Conservation (phyloP, 768 basidiomycete genomes). For the Termitomyces sp. region DNA sequence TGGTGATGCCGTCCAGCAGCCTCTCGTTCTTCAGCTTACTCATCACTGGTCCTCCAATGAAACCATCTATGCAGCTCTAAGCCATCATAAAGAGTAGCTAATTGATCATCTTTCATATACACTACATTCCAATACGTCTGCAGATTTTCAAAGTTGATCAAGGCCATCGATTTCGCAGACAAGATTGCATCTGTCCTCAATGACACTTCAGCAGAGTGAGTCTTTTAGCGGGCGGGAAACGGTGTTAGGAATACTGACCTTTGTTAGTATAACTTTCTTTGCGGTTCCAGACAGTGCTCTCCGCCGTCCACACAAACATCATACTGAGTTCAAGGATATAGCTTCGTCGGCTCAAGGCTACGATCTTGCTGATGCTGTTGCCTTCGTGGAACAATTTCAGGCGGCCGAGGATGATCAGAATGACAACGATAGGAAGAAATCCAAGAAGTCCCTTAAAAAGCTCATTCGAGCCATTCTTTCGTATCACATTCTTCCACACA, state of each 20-base stretch:
- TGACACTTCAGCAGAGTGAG: slow-evolving; percentile 12
- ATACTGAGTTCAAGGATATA: neutral
- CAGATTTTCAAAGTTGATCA: slow-evolving; percentile 19
- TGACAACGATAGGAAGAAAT: slow-evolving; percentile 36
- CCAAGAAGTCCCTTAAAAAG: slow-evolving; percentile 49
- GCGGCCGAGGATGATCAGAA: slow-evolving; percentile 28
- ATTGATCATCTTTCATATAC: neutral
- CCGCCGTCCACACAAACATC: slow-evolving; percentile 14
- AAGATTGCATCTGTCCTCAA: slow-evolving; percentile 14
- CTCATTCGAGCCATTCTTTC: slow-evolving; percentile 48
- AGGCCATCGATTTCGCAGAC: slow-evolving; percentile 20
- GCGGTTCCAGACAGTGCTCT: slow-evolving; percentile 44
- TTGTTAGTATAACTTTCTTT: slow-evolving; percentile 46
- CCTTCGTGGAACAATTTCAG: slow-evolving; percentile 25
- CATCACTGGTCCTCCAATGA: slow-evolving; percentile 4
- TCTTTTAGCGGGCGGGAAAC: neutral
- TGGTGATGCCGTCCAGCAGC: neutral
- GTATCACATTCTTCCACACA: slow-evolving; percentile 49
- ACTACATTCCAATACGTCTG: neutral
- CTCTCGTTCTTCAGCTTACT: neutral
- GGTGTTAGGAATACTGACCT: neutral
- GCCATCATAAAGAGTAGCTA: slow-evolving; percentile 5
- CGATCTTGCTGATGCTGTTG: slow-evolving; percentile 17
- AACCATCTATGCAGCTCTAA: slow-evolving; percentile 8
- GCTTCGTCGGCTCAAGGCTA: slow-evolving; percentile 7